A percentile compares a stretch with the other conserved stretches of the same genome.
Conservation (phyloP, 2,329 filamentous ascomycete genomes). For the Pseudogymnoascus sp. region DNA sequence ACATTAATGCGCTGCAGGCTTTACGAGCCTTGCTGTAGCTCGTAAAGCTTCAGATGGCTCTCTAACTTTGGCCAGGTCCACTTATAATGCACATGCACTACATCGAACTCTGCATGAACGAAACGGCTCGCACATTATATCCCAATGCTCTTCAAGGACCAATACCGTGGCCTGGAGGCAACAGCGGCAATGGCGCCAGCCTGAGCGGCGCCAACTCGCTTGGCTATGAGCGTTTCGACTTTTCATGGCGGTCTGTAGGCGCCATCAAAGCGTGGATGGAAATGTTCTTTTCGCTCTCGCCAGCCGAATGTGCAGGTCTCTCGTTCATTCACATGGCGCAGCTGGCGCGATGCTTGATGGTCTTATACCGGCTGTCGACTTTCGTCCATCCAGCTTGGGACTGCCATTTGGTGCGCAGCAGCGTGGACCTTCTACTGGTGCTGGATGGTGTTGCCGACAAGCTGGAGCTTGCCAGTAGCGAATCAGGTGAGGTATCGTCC, state of each 20-base stretch:
- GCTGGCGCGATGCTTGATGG: conserved; percentile 28
- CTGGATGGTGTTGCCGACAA: conserved; percentile 28
- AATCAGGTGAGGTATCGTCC: conserved; percentile 25
- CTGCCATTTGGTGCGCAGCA: conserved; percentile 29
- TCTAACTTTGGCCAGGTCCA: conserved; percentile 14
- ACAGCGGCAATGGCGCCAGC: conserved; percentile 6
- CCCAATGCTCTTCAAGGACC: conserved; percentile 11
- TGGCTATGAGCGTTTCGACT: conserved; percentile 29
- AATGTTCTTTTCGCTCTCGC: conserved; percentile 26
- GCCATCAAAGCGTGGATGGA: conserved; percentile 31
- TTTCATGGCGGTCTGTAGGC: conserved; percentile 30
- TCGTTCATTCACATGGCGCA: conserved; percentile 33
- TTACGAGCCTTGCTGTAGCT: background rate
- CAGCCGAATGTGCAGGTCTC: conserved; percentile 24
- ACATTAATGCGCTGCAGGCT: background rate
- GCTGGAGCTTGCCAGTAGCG: conserved; percentile 24
- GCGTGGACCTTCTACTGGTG: conserved; percentile 26
- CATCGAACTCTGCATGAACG: conserved; percentile 16
- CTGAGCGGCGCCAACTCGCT: conserved; percentile 14
- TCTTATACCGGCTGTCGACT: conserved; percentile 32
- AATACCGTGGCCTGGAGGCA: too few relatives aligned
- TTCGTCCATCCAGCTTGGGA: conserved; percentile 34
- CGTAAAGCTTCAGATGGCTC: conserved; percentile 9
- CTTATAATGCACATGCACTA: conserved; percentile 12
- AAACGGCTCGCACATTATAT: conserved; percentile 24